Evolutionary conservation across 2,329 filamentous ascomycete genomes (phyloP).

Genomic region (Fusarium penzigii): DNA sequence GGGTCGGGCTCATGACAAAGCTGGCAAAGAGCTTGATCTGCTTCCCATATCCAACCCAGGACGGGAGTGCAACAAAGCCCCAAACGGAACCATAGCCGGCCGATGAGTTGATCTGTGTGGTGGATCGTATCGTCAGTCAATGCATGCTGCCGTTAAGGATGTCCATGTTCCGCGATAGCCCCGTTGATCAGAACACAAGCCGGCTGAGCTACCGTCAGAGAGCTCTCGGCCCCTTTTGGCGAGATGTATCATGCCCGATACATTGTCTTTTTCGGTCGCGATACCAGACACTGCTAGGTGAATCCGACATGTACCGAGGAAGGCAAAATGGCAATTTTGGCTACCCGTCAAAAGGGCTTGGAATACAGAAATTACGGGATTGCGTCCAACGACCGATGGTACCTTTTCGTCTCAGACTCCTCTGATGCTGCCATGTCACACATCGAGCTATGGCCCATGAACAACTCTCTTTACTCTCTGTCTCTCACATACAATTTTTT

Average conservation of each 20-base stretch:
- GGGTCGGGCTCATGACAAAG: constrained; percentile 13
- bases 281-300: constrained; percentile 24
- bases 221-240: constrained; percentile 25
- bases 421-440: constrained; percentile 15
- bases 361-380: constrained; percentile 15
- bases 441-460: constrained; percentile 15
- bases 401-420: constrained; percentile 18
- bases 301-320: constrained; percentile 21
- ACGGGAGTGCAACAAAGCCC: constrained; percentile 15
- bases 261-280: constrained; percentile 21
- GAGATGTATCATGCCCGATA: constrained; percentile 25
- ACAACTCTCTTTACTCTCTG: too few species aligned
- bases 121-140: constrained; percentile 28
- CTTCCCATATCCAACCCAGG: constrained; percentile 24
- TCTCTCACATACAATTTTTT: too few species aligned
- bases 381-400: constrained; percentile 16
- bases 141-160: constrained; percentile 34
- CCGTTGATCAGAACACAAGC: constrained; percentile 26
- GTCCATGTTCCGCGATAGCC: constrained; percentile 26
- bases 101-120: constrained; percentile 20
- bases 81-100: constrained; percentile 20
- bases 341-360: constrained; percentile 21
- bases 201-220: constrained; percentile 26
- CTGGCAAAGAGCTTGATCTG: constrained; percentile 14
- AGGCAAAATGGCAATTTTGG: constrained; percentile 18